Evolutionary conservation across 2,329 filamentous ascomycete species (phyloP), one percentile per base, ranked within the genome.

Genomic region (Hypoxylon rubiginosum): DNA sequence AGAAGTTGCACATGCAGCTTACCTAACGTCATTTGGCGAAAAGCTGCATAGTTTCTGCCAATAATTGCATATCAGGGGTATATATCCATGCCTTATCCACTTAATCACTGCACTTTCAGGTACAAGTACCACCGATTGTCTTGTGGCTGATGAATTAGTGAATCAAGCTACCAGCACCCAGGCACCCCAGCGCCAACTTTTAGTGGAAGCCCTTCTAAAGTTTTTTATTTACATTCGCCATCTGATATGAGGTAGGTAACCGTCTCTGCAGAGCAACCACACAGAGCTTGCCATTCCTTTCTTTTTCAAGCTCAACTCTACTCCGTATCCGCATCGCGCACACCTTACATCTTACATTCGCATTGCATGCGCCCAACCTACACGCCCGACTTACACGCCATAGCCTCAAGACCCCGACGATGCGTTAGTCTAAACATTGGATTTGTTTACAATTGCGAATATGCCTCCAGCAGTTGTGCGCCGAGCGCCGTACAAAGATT

Each of bases 401-500:
- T 54, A 49, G 19, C 43, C 43, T 15, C 34, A 15, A 21, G 28
- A 48, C 24, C 46, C 8, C 41, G 17, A 70, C 54, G 17, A 70
- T 69, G 67, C 52, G 48, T 49, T 69, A 36, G 64, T 67, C 53
- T 60, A 34, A 58, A 69, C 62, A 75, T 71, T 76, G 71, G 71
- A 75, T 77, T 68, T 80, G 81, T 75, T 78, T 84, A 83, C 82
- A 77, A 75, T 79, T 77, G 79, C 78, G 73, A 82, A 76, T 53
- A 88, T 88, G 85, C 82, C 85, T 74, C 78, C 77, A 75, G 79
- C 80, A 75, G 82, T 80, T 77, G 85, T 82, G 81, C 88, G 83
- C 84, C 86, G 78, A 76, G 81, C 83, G 74, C 83, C 86, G 52
- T 97, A 97, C 81, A 91, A 93, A 84, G 93, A 97, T 82, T 97